Evolutionary conservation across 2,329 filamentous ascomycete species (phyloP).

Genomic region (Penicillium sp.): DNA sequence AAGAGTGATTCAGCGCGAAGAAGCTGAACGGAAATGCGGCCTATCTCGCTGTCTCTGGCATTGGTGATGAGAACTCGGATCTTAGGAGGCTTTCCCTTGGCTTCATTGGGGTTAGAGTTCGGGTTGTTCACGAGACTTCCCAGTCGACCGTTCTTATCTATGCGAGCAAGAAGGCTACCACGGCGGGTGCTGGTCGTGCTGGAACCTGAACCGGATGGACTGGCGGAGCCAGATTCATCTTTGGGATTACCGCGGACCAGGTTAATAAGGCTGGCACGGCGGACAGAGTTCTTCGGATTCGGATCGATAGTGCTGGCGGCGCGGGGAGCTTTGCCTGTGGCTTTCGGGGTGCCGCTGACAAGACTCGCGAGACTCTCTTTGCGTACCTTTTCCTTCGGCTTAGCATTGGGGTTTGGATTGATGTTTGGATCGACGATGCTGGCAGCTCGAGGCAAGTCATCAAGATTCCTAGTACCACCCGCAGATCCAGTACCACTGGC

Average conservation of each 20-base stretch:
- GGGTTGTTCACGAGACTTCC: not conserved
- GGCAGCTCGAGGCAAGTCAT: not conserved
- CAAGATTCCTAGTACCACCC: not conserved
- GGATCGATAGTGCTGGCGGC: constrained; percentile 2
- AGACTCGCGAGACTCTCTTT: constrained; percentile 6
- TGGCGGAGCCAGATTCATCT: not conserved
- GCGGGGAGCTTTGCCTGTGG: not conserved
- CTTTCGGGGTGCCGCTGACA: constrained; percentile 2
- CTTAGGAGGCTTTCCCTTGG: constrained; percentile 7
- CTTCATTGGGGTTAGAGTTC: not conserved
- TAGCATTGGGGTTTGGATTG: not conserved
- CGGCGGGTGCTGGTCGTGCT: not conserved
- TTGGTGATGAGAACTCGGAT: constrained; percentile 43
- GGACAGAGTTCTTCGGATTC: constrained; percentile 2
- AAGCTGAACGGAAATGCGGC: constrained; percentile 39
- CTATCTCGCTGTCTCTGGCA: constrained; percentile 39
- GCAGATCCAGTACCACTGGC: not conserved
- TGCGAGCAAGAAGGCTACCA: not conserved
- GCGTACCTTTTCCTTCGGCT: not conserved
- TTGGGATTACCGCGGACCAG: constrained; percentile 4
- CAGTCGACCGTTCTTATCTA: constrained; percentile 3
- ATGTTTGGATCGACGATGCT: not conserved
- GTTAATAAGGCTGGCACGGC: constrained; percentile 3
- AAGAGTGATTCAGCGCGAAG: constrained; percentile 38
- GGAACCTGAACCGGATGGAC: not conserved